Base-by-base conservation (phyloP, 164 flowering plant species). In the Santalum album region DNA sequence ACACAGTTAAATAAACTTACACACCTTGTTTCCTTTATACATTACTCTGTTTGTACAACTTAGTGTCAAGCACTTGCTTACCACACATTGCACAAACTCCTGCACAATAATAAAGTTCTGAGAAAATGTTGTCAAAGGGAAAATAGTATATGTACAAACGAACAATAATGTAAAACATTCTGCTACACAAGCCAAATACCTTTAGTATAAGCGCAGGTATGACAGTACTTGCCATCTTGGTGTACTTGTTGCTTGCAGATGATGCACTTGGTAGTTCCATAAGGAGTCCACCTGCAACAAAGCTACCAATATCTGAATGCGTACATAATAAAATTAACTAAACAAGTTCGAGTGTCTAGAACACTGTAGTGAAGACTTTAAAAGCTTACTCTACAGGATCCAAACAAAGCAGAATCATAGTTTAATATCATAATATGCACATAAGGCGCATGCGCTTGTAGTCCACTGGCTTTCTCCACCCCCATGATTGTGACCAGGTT, bases 161-260 rank as follows among this genome's bases (percentile, higher is more conserved):
- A 25, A 32, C 34, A 35, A 45, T 55, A 14, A 22, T 48, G 1
- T 45, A 58, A 18, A 17, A 15, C 24, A 35, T 14, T 9, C 7
- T 12, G 7, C 15, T 20, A 26, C 24, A 32, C 25, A 19, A n/a
- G n/a, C 27, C 2, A 44, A 3, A 27, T 70, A 87, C 98, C 98
- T 85, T 92, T 92, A 38, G 69, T 65, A 59, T 87, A 92, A 17
- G 99, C 99, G 69, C 99, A 89, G 7, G 96, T 87, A 69, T 92
- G 99, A 61, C 99, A 92, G 65, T 92, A 92, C 61, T 85, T 84
- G 53, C 44, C 96, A 65, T 89, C 74, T 71, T 92, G 99, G 71
- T 92, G 99, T 5, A 89, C 91, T 63, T 92, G 99, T 67, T 92
- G 99, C 86, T 92, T 92, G 82, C 99, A 92, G 62, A 92, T 89